phyloP scores from a whole-genome alignment of 805 yeast species.

The Metschnikowia dekortorum region DNA sequence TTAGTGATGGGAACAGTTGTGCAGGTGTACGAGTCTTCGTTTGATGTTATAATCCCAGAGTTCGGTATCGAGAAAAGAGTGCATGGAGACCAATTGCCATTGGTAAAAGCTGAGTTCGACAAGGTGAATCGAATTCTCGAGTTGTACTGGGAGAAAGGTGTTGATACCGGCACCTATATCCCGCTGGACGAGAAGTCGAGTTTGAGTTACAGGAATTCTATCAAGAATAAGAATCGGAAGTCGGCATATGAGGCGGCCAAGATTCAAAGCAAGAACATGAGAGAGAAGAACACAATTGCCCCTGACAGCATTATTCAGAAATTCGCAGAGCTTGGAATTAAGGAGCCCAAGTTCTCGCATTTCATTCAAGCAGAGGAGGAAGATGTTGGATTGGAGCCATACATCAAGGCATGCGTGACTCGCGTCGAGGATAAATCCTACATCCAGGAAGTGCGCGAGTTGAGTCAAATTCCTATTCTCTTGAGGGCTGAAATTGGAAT shows the following conservation, averaged over 20 bases:
- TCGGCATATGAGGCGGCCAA: constrained; percentile 70
- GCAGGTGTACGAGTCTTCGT: constrained; percentile 93
- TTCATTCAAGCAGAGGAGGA: constrained; percentile 13
- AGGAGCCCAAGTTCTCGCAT: constrained; percentile 40
- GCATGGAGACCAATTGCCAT: constrained; percentile 94
- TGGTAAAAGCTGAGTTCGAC: constrained; percentile 88
- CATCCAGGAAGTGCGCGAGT: constrained; percentile 78
- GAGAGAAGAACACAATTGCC: constrained; percentile 24
- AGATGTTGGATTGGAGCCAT: constrained; percentile 45
- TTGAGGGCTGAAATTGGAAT: constrained; percentile 90
- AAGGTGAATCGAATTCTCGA: constrained; percentile 64
- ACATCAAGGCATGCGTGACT: constrained; percentile 52
- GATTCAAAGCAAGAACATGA: constrained; percentile 39
- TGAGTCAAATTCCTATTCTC: constrained; percentile 76
- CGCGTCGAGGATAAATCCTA: constrained; percentile 55
- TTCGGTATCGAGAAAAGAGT: constrained; percentile 94
- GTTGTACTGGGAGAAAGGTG: constrained; percentile 87
- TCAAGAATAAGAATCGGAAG: constrained; percentile 72
- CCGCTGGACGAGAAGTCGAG: constrained; percentile 88
- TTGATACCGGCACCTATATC: constrained; percentile 84
- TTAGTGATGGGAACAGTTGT: constrained; percentile 81
- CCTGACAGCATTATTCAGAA: constrained; percentile 45
- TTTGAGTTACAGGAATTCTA: constrained; percentile 69
- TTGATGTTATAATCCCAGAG: constrained; percentile 88
- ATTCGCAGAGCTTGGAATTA: constrained; percentile 46